Base-by-base conservation (phyloP, 176 grass and related monocot genomes). In the Hyparrhenia diplandra region DNA sequence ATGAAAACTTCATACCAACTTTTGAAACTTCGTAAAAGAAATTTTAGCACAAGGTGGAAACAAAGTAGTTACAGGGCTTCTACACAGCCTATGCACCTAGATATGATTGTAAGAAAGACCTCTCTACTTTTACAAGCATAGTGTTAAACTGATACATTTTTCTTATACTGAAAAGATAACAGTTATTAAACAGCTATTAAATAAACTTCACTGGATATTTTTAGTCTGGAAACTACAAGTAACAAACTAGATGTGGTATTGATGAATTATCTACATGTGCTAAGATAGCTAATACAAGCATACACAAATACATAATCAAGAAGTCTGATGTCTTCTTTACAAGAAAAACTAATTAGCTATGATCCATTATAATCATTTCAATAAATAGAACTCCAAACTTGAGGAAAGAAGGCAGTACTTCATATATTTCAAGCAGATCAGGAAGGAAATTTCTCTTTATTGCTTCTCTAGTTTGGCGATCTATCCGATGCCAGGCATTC, bases 401-500 rank as follows among this genome's bases (percentile, higher is more conserved):
- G 34, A 64, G 60, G 47, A 78, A 13, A 68, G 39, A 82, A 73
- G 41, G 3, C 7, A 21, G 36, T 86, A 93, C 92, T 76, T 98
- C 95, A 80, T 93, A 98, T 54, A 88, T 85, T 69, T 91, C 84
- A 64, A 98, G 85, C 43, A 98, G 70, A 55, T 95, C 88, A 36
- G 90, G 91, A 20, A 86, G 84, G 49, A 95, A 98, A 58, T 89
- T 91, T 55, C 80, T 89, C 81, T 89, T 92, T 62, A 98, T 86
- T 67, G 85, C 82, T 36, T 92, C 88, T 87, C 92, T 95, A 80
- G 92, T 98, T 67, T 84, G 82, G 76, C 83, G 86, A 74, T 95
- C 92, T 79, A 98, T 89, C 27, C 79, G 87, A 31, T 12, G 88
- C 95, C 95, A 98, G 58, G 84, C 82, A 91, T 89, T 95, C 39